Evolutionary conservation across 148 eudicot species (phyloP).

Genomic region (Persicaria maculosa): DNA sequence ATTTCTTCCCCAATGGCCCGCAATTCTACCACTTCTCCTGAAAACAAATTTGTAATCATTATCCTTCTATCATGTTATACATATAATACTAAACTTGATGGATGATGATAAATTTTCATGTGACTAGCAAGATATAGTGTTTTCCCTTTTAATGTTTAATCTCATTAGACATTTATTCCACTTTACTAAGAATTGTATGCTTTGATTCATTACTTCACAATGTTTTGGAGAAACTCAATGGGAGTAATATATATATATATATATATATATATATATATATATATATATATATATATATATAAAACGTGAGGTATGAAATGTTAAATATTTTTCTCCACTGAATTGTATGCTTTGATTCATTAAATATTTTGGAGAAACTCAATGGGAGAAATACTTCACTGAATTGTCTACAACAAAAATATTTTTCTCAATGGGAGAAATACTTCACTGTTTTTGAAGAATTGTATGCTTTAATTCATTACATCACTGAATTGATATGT

Average conservation of each 20-base stretch:
- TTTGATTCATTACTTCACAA: neutral
- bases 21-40: slow-evolving; percentile 47
- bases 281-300: no score
- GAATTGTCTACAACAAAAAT: no score
- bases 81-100: neutral
- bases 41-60: slow-evolving; percentile 41
- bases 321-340: no score
- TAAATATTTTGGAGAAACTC: no score
- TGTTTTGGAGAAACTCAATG: neutral
- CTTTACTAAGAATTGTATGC: neutral
- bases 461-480: no score
- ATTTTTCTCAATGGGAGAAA: no score
- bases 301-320: no score
- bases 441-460: no score
- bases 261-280: no score
- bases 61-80: neutral
- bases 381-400: no score
- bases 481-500: no score
- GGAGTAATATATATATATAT: neutral
- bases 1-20: slow-evolving; percentile 58
- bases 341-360: no score
- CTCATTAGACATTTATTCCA: neutral
- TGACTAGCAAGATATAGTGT: neutral
- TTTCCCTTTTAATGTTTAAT: neutral
- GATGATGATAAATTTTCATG: neutral